phyloP scores from a whole-genome alignment of 2,329 filamentous ascomycete genomes.

The Thyridium curvatum region DNA sequence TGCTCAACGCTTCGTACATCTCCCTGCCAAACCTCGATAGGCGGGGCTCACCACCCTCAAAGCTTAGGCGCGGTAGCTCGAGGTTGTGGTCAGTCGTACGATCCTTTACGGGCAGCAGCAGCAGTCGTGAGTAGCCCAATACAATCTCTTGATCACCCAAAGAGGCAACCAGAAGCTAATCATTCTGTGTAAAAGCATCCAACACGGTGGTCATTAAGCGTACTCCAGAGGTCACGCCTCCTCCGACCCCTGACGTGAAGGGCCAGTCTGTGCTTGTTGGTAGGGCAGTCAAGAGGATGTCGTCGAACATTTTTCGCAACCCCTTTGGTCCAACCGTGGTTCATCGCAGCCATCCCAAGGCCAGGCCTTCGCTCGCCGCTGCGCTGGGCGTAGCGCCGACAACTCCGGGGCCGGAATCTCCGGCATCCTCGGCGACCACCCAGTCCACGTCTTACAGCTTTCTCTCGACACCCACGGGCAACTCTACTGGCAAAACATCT shows the following conservation, averaged over 20 bases:
- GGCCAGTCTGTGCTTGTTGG: background rate
- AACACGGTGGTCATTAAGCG: conserved; percentile 13
- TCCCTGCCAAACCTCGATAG: conserved; percentile 15
- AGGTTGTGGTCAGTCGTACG: conserved; percentile 34
- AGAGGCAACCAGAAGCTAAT: background rate
- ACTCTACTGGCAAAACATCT: conserved; percentile 28
- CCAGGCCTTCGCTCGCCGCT: conserved; percentile 19
- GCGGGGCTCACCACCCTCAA: conserved; percentile 19
- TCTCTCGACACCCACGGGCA: conserved; percentile 11
- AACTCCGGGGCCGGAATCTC: conserved; percentile 10
- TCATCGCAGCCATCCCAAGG: conserved; percentile 29
- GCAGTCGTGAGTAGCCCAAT: conserved; percentile 12
- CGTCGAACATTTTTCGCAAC: conserved; percentile 29
- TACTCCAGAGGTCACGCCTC: conserved; percentile 1
- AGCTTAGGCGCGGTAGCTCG: conserved; percentile 31
- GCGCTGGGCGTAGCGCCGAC: conserved; percentile 8
- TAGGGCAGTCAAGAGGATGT: conserved; percentile 25
- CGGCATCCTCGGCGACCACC: conserved; percentile 13
- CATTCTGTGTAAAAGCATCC: conserved; percentile 13
- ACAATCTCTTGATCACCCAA: background rate
- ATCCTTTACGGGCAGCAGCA: conserved; percentile 32
- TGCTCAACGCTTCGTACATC: conserved; percentile 1
- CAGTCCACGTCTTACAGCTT: conserved; percentile 10
- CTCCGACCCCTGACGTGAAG: conserved; percentile 3
- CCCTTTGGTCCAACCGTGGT: conserved; percentile 35